A percentile compares a stretch with the other conserved stretches of the same genome.
Evolutionary conservation across 768 basidiomycete species (phyloP).

Genomic region (Tylopilus sp.): DNA sequence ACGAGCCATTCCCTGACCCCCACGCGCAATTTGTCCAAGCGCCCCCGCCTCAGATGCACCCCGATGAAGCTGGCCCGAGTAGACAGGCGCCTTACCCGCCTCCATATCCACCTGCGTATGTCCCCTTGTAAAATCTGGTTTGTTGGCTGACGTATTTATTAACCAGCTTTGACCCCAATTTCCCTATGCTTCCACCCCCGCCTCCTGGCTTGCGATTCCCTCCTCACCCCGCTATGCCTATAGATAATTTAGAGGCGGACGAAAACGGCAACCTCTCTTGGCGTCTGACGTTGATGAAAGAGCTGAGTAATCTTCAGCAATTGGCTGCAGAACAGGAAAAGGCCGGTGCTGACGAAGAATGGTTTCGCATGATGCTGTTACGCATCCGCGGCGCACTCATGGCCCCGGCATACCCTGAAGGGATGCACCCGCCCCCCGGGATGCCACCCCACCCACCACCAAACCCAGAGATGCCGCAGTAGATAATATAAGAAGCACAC

Average conservation of each 20-base stretch:
- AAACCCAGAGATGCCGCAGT: slow-evolving; percentile 33
- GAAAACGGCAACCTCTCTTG: slow-evolving; percentile 80
- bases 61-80: slow-evolving; percentile 60
- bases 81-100: slow-evolving; percentile 58
- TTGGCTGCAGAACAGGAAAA: slow-evolving; percentile 82
- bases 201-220: slow-evolving; percentile 59
- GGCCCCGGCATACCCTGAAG: slow-evolving; percentile 40
- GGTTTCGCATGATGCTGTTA: slow-evolving; percentile 83
- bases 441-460: slow-evolving; percentile 36
- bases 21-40: slow-evolving; percentile 51
- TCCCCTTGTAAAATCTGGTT: background rate
- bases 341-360: slow-evolving; percentile 74
- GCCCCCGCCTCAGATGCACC: slow-evolving; percentile 49
- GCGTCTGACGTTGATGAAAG: slow-evolving; percentile 77
- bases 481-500: background rate
- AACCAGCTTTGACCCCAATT: slow-evolving; percentile 69
- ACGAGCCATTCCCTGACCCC: slow-evolving; percentile 55
- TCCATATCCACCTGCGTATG: slow-evolving; percentile 55
- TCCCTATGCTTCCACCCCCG: slow-evolving; percentile 57
- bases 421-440: slow-evolving; percentile 36
- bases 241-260: slow-evolving; percentile 72
- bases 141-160: slow-evolving; percentile 9
- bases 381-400: slow-evolving; percentile 73
- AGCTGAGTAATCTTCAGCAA: slow-evolving; percentile 70
- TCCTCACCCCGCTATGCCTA: slow-evolving; percentile 51